Percentiles rank a stretch among this genome's conserved stretches.
phyloP scores from a whole-genome alignment of 441 rosid genomes.

The Euphorbia neoarborescens region DNA sequence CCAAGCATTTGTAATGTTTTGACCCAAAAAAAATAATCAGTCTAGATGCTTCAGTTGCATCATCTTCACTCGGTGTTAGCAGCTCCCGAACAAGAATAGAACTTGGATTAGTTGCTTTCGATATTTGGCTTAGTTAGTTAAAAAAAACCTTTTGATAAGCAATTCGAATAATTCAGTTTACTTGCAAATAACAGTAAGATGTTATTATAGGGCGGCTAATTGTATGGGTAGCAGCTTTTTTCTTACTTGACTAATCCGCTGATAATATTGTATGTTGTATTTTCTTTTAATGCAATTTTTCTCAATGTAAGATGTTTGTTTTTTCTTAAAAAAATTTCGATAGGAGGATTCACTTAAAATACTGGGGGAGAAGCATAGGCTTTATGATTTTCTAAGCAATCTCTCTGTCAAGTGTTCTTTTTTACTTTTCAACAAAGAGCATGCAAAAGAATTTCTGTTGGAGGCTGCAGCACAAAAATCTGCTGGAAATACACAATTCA shows the following conservation, averaged over 20 bases:
- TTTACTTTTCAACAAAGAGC: conserved; percentile 82
- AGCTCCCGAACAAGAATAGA: neutral
- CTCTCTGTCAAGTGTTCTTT: conserved; percentile 87
- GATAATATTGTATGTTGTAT: conserved; percentile 6
- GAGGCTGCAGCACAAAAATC: conserved; percentile 62
- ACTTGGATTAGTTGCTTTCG: neutral
- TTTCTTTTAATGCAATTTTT: conserved; percentile 7
- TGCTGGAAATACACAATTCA: conserved; percentile 42
- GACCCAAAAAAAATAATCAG: neutral
- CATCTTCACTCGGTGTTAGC: neutral
- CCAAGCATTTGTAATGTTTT: neutral
- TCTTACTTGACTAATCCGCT: neutral
- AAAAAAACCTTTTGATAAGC: neutral
- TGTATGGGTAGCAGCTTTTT: neutral
- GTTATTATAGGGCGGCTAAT: neutral
- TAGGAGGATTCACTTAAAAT: conserved; percentile 92
- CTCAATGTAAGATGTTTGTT: conserved; percentile 6
- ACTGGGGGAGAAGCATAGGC: conserved; percentile 81
- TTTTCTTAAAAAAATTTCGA: no score
- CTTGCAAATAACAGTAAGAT: neutral
- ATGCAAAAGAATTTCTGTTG: conserved; percentile 68
- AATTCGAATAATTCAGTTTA: neutral
- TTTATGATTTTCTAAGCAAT: conserved; percentile 72
- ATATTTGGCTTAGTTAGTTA: neutral
- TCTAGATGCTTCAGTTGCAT: neutral